Conservation (phyloP, 208 protist species). For the Trypanosoma theileri region DNA sequence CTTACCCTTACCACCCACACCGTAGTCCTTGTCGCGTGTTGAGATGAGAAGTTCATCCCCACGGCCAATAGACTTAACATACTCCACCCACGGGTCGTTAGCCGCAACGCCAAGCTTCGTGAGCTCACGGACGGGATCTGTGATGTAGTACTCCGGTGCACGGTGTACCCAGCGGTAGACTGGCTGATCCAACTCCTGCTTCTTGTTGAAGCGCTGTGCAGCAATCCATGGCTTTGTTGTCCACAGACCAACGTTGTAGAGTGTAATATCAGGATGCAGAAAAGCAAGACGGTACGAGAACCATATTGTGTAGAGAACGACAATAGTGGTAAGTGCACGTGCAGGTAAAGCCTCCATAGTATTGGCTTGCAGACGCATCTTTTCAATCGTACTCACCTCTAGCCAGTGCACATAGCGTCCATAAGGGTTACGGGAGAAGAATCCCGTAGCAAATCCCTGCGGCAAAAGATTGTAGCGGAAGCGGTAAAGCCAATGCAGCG, state of each 20-base stretch:
- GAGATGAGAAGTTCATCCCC: constrained; percentile 67
- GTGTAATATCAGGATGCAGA: constrained; percentile 82
- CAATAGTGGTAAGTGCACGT: constrained; percentile 41
- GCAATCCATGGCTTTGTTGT: constrained; percentile 82
- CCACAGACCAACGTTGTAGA: constrained; percentile 83
- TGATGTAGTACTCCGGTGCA: constrained; percentile 62
- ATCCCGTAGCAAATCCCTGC: constrained; percentile 59
- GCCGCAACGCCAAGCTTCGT: constrained; percentile 61
- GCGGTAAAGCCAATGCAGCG: constrained; percentile 84
- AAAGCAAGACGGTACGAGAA: constrained; percentile 74
- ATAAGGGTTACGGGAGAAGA: constrained; percentile 84
- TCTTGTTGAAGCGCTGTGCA: constrained; percentile 87
- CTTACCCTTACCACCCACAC: constrained; percentile 41
- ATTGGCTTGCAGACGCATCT: constrained; percentile 63
- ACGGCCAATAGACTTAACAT: constrained; percentile 72
- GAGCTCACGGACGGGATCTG: constrained; percentile 62
- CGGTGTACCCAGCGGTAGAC: constrained; percentile 86
- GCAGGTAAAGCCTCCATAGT: constrained; percentile 65
- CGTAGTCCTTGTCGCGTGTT: constrained; percentile 35
- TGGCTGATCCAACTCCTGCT: constrained; percentile 71
- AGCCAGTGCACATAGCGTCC: constrained; percentile 86
- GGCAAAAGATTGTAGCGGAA: constrained; percentile 83
- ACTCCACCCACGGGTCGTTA: constrained; percentile 83
- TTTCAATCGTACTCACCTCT: constrained; percentile 85
- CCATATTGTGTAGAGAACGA: constrained; percentile 64